Evolutionary conservation across 208 protist genomes (phyloP), one percentile per base, ranked within the genome.

Genomic region (Acanthamoeba healyi): DNA sequence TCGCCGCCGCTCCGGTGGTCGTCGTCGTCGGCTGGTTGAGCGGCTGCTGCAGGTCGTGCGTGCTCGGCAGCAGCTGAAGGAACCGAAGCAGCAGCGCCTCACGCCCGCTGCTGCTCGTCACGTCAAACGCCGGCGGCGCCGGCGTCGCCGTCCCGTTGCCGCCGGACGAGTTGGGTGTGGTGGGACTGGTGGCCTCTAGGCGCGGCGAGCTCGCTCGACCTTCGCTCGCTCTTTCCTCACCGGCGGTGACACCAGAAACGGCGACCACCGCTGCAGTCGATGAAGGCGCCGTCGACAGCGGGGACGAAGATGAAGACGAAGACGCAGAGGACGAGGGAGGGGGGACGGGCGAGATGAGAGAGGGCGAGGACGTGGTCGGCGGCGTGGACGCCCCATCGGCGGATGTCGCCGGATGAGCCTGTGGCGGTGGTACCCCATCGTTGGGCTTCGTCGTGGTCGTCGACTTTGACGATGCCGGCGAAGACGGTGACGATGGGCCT

Each of bases 11-110:
- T 2, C 24, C 22, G 24, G 17, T 63, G 15, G 56, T 22, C 17
- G 56, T 63, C 15, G 70, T 4, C 40, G 36, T 7, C 22, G 72
- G 42, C 24, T 56, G 72, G 72, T 82, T 82, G 72, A 44, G 72
- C 40, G 72, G 72, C 72, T 54, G 72, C 29, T 82, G 72, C 7
- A 82, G 72, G 40, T 82, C 72, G 22, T 32, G 34, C 15, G 26
- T n/a, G 42, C 42, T 51, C 15, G 72, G 72, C 26, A 82, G 40
- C 14, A 82, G 72, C 34, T 44, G 42, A 12, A 82, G 72, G 42
- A 82, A 82, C 40, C 72, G 72, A 2, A 82, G 72, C 38, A 82
- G 22, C 5, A 82, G 34, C 17, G 72, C 17, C 72, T 82, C 72
- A 17, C 72, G 34, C 5, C 34, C 42, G 72, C 72, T 82, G 72